Conservation (phyloP, 352 stramenopile genomes). For the Phytophthora palmivora region DNA sequence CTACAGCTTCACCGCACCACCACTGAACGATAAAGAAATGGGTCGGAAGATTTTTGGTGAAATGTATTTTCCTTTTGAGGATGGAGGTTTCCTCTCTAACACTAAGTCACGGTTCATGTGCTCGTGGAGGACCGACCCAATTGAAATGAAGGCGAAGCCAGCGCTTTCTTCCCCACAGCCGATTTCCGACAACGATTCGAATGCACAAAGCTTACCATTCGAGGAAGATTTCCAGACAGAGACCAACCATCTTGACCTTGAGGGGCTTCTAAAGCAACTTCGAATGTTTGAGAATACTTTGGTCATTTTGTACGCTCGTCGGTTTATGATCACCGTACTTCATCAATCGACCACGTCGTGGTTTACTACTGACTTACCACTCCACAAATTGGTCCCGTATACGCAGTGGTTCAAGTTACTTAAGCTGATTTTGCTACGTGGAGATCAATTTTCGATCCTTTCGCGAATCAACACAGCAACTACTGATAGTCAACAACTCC, state of each 20-base stretch:
- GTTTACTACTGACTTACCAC: background rate
- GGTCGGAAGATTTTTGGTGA: constrained; percentile 85
- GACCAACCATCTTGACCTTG: constrained; percentile 27
- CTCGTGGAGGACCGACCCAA: constrained; percentile 30
- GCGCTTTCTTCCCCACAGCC: constrained; percentile 3
- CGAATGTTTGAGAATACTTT: constrained; percentile 36
- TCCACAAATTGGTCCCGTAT: constrained; percentile 19
- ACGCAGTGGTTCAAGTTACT: constrained; percentile 46
- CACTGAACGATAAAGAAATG: constrained; percentile 83
- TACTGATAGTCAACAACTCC: constrained; percentile 1
- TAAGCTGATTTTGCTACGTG: constrained; percentile 64
- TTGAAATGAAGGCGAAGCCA: constrained; percentile 40
- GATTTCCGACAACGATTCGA: background rate
- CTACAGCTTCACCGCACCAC: constrained; percentile 12
- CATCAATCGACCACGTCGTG: constrained; percentile 12
- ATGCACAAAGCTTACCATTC: constrained; percentile 3
- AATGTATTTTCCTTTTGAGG: constrained; percentile 89
- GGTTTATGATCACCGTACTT: constrained; percentile 27
- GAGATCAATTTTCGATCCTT: constrained; percentile 48
- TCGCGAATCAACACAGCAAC: background rate
- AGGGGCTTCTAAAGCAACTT: constrained; percentile 25
- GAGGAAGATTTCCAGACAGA: constrained; percentile 37
- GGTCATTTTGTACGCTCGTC: constrained; percentile 44
- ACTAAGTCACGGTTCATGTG: constrained; percentile 41
- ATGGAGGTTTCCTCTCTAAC: constrained; percentile 75